Base-by-base conservation (phyloP, 2,329 filamentous ascomycete species). In the Claviceps humidiphila region DNA sequence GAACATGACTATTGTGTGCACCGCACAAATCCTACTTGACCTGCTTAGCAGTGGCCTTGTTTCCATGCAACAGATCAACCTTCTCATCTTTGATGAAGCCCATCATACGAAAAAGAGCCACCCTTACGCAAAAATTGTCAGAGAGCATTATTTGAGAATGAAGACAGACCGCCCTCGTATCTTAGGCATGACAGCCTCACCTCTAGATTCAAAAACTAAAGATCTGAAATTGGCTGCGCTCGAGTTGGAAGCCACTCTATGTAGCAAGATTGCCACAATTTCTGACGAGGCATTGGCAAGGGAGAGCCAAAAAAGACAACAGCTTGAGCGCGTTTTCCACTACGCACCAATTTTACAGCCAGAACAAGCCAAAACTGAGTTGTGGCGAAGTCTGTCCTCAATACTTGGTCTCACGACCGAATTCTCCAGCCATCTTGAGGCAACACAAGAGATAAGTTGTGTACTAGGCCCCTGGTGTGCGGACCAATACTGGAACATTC, bases 71-170 rank as follows among this genome's bases (percentile, higher is more conserved):
- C 80, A 86, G 59, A 89, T 97, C 65, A 97, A 91, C 61, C 76
- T 98, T 1, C 73, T 98, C 40, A 82, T 97, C 54, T 95, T 98
- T 58, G 93, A 98, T 61, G 93, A 98, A 67, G 93, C 90, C 5
- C 93, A 98, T 61, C 93, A 97, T 62, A 82, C 91, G 0, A 98
- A 98, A 68, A 94, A 91, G 65, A 86, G 89, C 50, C 93, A 98
- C 61, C 78, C 88, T 0, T 98, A 95, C 63, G 88, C 91, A 20
- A 78, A 81, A 30, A 93, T 98, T 54, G 87, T 98, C 68, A 89
- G 87, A 60, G 85, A 95, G 54, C 89, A 87, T 59, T 97, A 96
- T 61, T 60, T 80, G 1, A 67, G 74, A 2, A 71, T 74, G 34
- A 58, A 64, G 1, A 68, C 73, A 1, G 56, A 64, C 0, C 75